Percentiles rank a stretch among this genome's conserved stretches.
Evolutionary conservation across 305 asterid genomes (phyloP).

Genomic region (Fraxinus velutina): DNA sequence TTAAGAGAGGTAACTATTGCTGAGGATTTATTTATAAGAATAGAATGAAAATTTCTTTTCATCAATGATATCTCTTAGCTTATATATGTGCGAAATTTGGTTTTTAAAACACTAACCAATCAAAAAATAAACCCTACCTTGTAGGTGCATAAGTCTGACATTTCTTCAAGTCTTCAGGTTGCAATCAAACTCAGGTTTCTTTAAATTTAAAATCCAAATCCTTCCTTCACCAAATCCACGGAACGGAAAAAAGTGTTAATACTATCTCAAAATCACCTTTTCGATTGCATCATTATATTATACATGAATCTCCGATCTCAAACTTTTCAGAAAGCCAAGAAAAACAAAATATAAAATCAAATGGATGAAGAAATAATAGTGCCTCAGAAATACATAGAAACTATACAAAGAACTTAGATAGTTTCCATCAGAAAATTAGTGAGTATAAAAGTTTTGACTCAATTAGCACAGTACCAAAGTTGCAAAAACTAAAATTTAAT

Average conservation of each 20-base stretch:
- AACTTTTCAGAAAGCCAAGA: not conserved
- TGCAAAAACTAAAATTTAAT: not conserved
- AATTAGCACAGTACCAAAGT: not conserved
- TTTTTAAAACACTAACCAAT: not conserved
- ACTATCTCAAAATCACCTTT: not conserved
- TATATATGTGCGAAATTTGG: not conserved
- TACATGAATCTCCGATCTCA: not conserved
- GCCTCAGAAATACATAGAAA: not conserved
- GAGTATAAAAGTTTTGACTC: not conserved
- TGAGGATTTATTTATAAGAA: not conserved
- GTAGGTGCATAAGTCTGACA: constrained; percentile 52
- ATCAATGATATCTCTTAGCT: not conserved
- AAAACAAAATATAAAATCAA: not conserved
- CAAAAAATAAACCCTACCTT: constrained; percentile 37
- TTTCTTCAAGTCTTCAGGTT: constrained; percentile 49
- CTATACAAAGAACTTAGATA: not conserved
- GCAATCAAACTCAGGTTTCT: constrained; percentile 37
- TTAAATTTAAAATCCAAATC: constrained; percentile 39
- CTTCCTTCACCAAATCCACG: constrained; percentile 38
- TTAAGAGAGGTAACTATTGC: not conserved
- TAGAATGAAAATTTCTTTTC: not conserved
- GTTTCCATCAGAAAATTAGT: not conserved
- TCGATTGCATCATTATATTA: not conserved
- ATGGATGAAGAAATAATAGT: not conserved
- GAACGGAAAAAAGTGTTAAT: not conserved